These are phyloP conservation scores for Penicillium vulpinum DNA, from an alignment of 2,329 filamentous ascomycete genomes.

Conservation along the genomic window DNA sequence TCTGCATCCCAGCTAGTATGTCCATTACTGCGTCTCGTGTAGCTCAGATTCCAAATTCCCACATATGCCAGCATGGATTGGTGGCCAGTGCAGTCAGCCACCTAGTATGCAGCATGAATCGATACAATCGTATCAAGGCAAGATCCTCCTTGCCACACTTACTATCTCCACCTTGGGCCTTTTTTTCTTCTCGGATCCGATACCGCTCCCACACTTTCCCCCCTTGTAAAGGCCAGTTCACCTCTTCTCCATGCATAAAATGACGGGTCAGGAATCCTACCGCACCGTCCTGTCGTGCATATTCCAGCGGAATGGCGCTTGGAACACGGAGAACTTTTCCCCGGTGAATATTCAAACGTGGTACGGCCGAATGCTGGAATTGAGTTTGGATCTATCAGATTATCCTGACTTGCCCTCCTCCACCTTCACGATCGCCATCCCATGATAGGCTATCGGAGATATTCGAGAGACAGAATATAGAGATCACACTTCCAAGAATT, in stretches of 20 bases:
- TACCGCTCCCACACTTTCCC: background rate
- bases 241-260: slow-evolving; percentile 11
- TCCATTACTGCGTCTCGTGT: background rate
- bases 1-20: background rate
- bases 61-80: background rate
- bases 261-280: slow-evolving; percentile 9
- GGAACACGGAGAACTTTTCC: slow-evolving; percentile 14
- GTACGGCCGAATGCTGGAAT: background rate
- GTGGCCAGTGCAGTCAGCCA: background rate
- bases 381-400: slow-evolving; percentile 19
- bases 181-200: background rate
- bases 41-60: background rate
- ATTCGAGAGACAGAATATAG: background rate
- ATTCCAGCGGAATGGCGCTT: slow-evolving; percentile 10
- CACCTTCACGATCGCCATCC: background rate
- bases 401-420: background rate
- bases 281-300: slow-evolving; percentile 18
- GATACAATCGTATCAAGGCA: background rate
- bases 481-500: background rate
- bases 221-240: background rate
- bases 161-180: background rate
- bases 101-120: slow-evolving; percentile 2
- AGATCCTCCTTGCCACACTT: background rate
- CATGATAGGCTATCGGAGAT: slow-evolving; percentile 9
- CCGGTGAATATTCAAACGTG: slow-evolving; percentile 5